Conservation (phyloP, 306 rosid genomes). For the Casuarina cunninghamiana region DNA sequence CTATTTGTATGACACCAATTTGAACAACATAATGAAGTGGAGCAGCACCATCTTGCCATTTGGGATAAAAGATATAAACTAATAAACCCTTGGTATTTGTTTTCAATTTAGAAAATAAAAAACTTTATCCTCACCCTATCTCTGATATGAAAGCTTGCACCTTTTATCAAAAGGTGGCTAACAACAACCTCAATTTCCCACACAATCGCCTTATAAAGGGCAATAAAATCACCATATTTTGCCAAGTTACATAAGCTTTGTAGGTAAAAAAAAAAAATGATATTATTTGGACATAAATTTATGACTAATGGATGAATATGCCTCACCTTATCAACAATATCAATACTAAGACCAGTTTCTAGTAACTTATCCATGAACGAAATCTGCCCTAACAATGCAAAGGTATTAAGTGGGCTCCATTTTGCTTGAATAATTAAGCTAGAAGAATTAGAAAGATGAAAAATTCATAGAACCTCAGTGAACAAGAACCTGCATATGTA, state of each 20-base stretch:
- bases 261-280: conserved; percentile 6
- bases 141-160: conserved; percentile 80
- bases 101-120: not conserved
- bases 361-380: conserved; percentile 67
- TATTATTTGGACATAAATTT: conserved; percentile 6
- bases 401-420: conserved; percentile 80
- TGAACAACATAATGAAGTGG: conserved; percentile 95
- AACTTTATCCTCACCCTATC: conserved; percentile 57
- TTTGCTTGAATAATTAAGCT: conserved; percentile 52
- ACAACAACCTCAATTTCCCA: conserved; percentile 77
- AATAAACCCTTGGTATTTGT: conserved; percentile 14
- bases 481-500: not conserved
- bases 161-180: conserved; percentile 88
- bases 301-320: conserved; percentile 20
- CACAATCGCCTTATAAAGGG: conserved; percentile 81
- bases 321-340: conserved; percentile 52
- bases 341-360: conserved; percentile 63
- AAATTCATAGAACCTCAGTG: not conserved
- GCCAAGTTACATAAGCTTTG: conserved; percentile 31
- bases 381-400: conserved; percentile 70
- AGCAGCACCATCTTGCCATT: conserved; percentile 85
- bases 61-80: conserved; percentile 22
- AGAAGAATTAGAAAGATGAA: conserved; percentile 7
- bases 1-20: conserved; percentile 81
- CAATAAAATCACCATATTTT: conserved; percentile 79